Evolutionary conservation across 352 stramenopile genomes (phyloP).

Genomic region (Phytophthora sp.): DNA sequence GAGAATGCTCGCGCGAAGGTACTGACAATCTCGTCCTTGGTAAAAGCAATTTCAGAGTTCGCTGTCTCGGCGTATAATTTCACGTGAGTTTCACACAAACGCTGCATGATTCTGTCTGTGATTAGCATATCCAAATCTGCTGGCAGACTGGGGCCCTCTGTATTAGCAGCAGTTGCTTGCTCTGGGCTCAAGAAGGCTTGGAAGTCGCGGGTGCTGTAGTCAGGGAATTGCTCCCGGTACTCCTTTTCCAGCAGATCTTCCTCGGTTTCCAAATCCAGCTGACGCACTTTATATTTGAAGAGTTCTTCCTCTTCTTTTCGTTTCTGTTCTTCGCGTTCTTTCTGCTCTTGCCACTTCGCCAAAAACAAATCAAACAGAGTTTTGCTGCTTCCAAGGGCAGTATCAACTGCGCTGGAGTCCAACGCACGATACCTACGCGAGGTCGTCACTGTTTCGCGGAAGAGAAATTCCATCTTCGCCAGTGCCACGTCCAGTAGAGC

Average conservation of each 20-base stretch:
- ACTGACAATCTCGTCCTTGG: constrained; percentile 54
- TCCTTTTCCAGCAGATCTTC: constrained; percentile 88
- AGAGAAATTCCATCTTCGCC: constrained; percentile 72
- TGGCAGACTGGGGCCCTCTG: constrained; percentile 12
- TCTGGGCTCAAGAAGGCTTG: constrained; percentile 63
- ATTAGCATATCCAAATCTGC: constrained; percentile 62
- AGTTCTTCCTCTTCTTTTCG: constrained; percentile 72
- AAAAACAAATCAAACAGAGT: constrained; percentile 87
- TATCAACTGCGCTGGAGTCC: constrained; percentile 35
- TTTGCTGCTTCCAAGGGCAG: constrained; percentile 64
- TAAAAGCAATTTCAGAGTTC: constrained; percentile 52
- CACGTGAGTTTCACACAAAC: constrained; percentile 72
- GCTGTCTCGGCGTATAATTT: constrained; percentile 68
- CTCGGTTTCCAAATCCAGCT: constrained; percentile 82
- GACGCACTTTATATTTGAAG: constrained; percentile 89
- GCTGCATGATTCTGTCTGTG: constrained; percentile 75
- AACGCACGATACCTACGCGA: constrained; percentile 30
- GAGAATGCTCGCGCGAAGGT: constrained; percentile 78
- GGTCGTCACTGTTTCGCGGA: constrained; percentile 50
- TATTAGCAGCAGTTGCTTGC: constrained; percentile 31
- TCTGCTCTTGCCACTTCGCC: constrained; percentile 85
- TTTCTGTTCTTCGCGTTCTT: constrained; percentile 78
- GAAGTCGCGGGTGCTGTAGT: constrained; percentile 86
- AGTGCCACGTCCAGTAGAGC: constrained; percentile 73
- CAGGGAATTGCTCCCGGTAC: constrained; percentile 93